A percentile compares a stretch with the other conserved stretches of the same genome.
Conservation (phyloP, 2,329 filamentous ascomycete species). For the Alternaria brassicicola region DNA sequence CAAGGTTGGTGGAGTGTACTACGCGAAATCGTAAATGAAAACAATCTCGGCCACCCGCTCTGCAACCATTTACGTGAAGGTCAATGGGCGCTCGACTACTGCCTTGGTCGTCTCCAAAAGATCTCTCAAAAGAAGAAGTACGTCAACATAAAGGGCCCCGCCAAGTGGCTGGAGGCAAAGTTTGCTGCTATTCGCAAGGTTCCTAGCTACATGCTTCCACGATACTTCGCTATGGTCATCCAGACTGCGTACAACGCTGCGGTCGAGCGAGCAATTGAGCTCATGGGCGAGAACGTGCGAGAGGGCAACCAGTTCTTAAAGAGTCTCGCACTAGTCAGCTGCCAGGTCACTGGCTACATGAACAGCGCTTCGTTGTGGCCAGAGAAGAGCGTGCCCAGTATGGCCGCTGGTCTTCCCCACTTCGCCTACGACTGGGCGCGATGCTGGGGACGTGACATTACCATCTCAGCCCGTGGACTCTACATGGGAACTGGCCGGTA, state of each 20-base stretch:
- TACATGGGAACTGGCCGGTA: constrained; percentile 89
- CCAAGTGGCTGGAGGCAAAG: constrained; percentile 79
- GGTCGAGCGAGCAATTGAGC: constrained; percentile 75
- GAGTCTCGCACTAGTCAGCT: constrained; percentile 85
- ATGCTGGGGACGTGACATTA: constrained; percentile 97
- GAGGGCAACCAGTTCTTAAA: constrained; percentile 89
- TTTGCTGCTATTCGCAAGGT: constrained; percentile 85
- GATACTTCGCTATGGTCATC: constrained; percentile 90
- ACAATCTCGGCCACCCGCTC: constrained; percentile 89
- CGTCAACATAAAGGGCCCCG: constrained; percentile 66
- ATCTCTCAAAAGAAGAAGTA: constrained; percentile 69
- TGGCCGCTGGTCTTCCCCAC: constrained; percentile 92
- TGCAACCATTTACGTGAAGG: constrained; percentile 92
- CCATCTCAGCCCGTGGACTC: constrained; percentile 92
- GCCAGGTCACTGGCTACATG: constrained; percentile 88
- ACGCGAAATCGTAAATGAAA: constrained; percentile 81
- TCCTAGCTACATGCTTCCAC: constrained; percentile 86
- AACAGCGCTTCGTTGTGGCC: constrained; percentile 92
- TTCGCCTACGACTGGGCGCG: constrained; percentile 93
- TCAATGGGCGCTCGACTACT: constrained; percentile 91
- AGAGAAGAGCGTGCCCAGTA: constrained; percentile 78
- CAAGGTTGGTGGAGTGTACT: constrained; percentile 98
- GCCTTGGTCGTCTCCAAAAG: constrained; percentile 76
- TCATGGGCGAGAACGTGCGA: constrained; percentile 78
- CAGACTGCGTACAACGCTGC: constrained; percentile 87